phyloP scores from a whole-genome alignment of 2,329 filamentous ascomycete species.

The Apiospora pterosperma region DNA sequence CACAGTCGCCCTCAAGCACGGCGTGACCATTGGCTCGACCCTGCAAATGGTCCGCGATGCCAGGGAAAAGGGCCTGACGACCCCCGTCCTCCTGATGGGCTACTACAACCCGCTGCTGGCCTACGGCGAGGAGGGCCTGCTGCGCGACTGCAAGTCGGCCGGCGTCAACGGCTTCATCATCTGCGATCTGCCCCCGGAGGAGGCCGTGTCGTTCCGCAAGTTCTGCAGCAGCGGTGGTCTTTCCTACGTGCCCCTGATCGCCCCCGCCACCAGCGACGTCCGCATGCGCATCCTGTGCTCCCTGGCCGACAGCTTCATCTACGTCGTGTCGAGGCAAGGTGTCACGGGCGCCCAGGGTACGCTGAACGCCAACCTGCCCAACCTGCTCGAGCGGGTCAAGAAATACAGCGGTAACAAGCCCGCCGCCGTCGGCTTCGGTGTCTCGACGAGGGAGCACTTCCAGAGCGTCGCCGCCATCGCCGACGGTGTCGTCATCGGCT shows the following conservation, averaged over 20 bases:
- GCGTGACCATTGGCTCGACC: slow-evolving; percentile 76
- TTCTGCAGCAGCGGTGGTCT: slow-evolving; percentile 77
- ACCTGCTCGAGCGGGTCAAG: slow-evolving; percentile 81
- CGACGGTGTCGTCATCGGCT: slow-evolving; percentile 95
- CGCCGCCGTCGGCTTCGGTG: slow-evolving; percentile 90
- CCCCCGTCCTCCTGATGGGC: slow-evolving; percentile 91
- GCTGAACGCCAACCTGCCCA: slow-evolving; percentile 77
- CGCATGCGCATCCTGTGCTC: slow-evolving; percentile 95
- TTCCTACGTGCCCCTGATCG: slow-evolving; percentile 95
- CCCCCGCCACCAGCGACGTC: slow-evolving; percentile 84
- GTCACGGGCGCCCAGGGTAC: slow-evolving; percentile 88
- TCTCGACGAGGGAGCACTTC: slow-evolving; percentile 94
- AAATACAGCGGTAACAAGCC: slow-evolving; percentile 88
- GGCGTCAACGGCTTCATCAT: slow-evolving; percentile 96
- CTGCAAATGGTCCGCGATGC: slow-evolving; percentile 83
- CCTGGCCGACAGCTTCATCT: slow-evolving; percentile 98
- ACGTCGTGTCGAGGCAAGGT: slow-evolving; percentile 95
- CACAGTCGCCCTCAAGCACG: slow-evolving; percentile 83
- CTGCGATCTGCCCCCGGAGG: slow-evolving; percentile 92
- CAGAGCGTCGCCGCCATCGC: slow-evolving; percentile 77
- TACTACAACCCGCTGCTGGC: slow-evolving; percentile 97
- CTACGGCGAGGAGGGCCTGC: slow-evolving; percentile 88
- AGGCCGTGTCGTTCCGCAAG: slow-evolving; percentile 87
- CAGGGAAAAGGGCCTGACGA: slow-evolving; percentile 70
- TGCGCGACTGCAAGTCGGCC: slow-evolving; percentile 78